Percentiles rank a stretch among this genome's conserved stretches.
These are phyloP conservation scores for Boeremia lycopersici DNA, from an alignment of 2,329 filamentous ascomycete species.

Conservation along the genomic window DNA sequence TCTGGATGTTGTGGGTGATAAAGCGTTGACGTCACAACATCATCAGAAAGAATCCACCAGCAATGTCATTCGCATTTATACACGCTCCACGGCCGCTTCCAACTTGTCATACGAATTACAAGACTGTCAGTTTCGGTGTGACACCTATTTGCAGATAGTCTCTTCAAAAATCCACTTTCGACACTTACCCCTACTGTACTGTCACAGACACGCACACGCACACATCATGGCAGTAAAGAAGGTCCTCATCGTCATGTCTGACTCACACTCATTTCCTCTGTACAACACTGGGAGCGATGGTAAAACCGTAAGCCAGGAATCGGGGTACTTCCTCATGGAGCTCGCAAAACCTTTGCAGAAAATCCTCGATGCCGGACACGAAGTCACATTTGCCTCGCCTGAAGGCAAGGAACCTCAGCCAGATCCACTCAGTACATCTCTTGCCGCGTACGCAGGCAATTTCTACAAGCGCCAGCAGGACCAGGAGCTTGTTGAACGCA, in stretches of 20 bases:
- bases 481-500: conserved; percentile 50
- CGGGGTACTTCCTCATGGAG: conserved; percentile 43
- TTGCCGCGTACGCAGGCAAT: conserved; percentile 54
- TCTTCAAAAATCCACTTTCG: background rate
- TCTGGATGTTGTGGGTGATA: background rate
- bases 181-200: background rate
- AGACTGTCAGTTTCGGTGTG: background rate
- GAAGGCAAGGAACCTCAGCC: conserved; percentile 50
- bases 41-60: conserved; percentile 1
- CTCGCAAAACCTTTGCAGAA: conserved; percentile 39
- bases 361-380: conserved; percentile 43
- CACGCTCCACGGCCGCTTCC: background rate
- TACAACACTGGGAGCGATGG: conserved; percentile 34
- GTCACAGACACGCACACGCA: background rate
- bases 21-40: conserved; percentile 9
- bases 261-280: conserved; percentile 47
- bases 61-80: background rate
- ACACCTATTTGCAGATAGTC: background rate
- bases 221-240: conserved; percentile 43
- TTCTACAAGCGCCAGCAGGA: conserved; percentile 53
- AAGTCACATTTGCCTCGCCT: conserved; percentile 55
- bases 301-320: conserved; percentile 34
- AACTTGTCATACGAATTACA: background rate
- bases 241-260: conserved; percentile 54
- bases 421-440: conserved; percentile 51